These are phyloP conservation scores for Cytospora chrysosperma DNA, from an alignment of 2,329 filamentous ascomycete species.

Conservation along the genomic window DNA sequence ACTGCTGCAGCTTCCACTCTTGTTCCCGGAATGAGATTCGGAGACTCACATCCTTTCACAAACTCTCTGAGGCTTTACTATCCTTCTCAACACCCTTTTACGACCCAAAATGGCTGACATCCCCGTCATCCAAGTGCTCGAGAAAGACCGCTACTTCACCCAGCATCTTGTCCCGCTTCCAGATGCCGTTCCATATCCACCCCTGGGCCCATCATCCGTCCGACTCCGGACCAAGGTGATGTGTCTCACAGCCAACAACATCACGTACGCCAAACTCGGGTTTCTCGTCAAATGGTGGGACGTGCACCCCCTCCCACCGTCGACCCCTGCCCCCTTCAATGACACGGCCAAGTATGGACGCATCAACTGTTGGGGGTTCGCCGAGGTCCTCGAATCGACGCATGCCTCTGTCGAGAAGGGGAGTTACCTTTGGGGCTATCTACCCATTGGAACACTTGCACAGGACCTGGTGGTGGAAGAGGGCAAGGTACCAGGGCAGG, in stretches of 20 bases:
- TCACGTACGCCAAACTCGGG: slow-evolving; percentile 4
- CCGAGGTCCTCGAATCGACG: slow-evolving; percentile 11
- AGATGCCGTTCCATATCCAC: slow-evolving; percentile 2
- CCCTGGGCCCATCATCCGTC: neutral
- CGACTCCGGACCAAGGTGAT: slow-evolving; percentile 11
- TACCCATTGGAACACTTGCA: slow-evolving; percentile 11
- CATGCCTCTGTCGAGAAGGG: slow-evolving; percentile 4
- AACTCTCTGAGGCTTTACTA: too few relatives aligned
- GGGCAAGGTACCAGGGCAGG: neutral
- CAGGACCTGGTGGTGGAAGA: slow-evolving; percentile 3
- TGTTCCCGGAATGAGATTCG: too few relatives aligned
- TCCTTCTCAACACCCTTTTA: neutral
- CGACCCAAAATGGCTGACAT: neutral
- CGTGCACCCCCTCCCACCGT: slow-evolving; percentile 2
- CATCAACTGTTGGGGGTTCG: slow-evolving; percentile 14
- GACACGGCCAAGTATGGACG: slow-evolving; percentile 9
- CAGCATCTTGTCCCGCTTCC: slow-evolving; percentile 6
- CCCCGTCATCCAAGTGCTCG: slow-evolving; percentile 13
- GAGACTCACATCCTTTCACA: neutral
- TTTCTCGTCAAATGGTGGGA: slow-evolving; percentile 11
- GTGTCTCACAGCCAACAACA: slow-evolving; percentile 7
- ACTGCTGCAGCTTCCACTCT: too few relatives aligned
- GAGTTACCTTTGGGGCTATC: slow-evolving; percentile 10
- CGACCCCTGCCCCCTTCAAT: slow-evolving; percentile 6
- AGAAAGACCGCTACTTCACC: slow-evolving; percentile 10